Conservation (phyloP, 176 grass and related monocot genomes). For the Musa itinerans region DNA sequence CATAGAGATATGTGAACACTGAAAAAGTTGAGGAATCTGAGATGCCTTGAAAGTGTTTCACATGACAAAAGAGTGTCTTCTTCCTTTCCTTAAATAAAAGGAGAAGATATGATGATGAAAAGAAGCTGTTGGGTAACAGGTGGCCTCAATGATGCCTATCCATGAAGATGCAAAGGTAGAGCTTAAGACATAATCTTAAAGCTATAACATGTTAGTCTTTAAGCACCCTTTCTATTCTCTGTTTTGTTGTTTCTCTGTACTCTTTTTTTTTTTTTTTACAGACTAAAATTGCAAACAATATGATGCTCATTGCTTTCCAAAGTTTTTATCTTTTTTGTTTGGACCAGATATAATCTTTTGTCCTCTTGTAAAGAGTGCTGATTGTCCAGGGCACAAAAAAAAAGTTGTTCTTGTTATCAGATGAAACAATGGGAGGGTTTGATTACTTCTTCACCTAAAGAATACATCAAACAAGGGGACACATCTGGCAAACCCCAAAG, state of each 20-base stretch:
- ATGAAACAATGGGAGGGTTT: too few species aligned
- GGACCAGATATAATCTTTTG: too few species aligned
- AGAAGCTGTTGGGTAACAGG: background rate
- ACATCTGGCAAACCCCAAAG: too few species aligned
- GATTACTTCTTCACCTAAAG: too few species aligned
- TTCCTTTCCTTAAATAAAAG: background rate
- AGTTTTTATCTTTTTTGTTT: too few species aligned
- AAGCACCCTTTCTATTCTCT: background rate
- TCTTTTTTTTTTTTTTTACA: background rate
- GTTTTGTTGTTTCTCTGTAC: background rate
- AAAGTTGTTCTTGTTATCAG: too few species aligned
- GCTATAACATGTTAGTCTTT: background rate
- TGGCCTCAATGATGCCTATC: background rate
- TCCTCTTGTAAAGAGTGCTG: too few species aligned
- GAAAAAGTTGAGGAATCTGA: background rate
- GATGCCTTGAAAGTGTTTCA: background rate
- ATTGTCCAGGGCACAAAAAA: too few species aligned
- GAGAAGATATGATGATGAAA: background rate
- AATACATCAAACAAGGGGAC: too few species aligned
- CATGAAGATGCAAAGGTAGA: background rate
- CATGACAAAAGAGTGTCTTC: background rate
- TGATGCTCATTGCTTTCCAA: too few species aligned
- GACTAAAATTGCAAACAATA: too few species aligned
- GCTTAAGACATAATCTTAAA: background rate
- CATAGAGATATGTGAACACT: background rate